Evolutionary conservation across 2,329 filamentous ascomycete species (phyloP).

Genomic region (Fusarium chaquense): DNA sequence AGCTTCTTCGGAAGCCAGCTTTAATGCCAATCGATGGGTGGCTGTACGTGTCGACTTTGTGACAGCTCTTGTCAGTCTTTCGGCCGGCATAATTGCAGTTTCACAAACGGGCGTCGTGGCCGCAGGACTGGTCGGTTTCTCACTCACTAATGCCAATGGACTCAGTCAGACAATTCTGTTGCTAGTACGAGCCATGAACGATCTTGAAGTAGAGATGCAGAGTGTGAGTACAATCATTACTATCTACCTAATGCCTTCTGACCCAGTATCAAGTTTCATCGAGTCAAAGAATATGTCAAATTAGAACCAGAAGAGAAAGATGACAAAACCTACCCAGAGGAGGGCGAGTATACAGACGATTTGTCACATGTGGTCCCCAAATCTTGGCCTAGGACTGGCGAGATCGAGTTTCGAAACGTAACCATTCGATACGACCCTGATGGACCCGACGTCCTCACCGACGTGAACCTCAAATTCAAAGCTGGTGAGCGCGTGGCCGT

Average conservation of each 20-base stretch:
- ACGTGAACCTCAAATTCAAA: conserved; percentile 63
- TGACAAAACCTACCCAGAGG: conserved; percentile 55
- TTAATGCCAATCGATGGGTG: conserved; percentile 70
- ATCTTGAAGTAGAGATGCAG: conserved; percentile 68
- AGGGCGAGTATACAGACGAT: conserved; percentile 57
- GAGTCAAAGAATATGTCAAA: conserved; percentile 62
- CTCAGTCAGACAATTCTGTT: conserved; percentile 64
- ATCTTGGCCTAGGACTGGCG: conserved; percentile 60
- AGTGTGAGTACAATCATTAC: conserved; percentile 56
- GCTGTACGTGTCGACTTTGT: conserved; percentile 66
- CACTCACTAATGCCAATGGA: conserved; percentile 66
- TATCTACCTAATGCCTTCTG: conserved; percentile 14
- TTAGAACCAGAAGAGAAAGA: conserved; percentile 58
- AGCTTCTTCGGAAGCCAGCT: conserved; percentile 62
- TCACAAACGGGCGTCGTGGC: conserved; percentile 60
- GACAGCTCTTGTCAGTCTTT: conserved; percentile 64
- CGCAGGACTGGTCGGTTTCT: conserved; percentile 68
- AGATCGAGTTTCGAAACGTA: conserved; percentile 64
- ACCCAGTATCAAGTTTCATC: conserved; percentile 56
- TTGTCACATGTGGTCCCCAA: conserved; percentile 55
- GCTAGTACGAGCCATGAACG: conserved; percentile 66
- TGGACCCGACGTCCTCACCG: conserved; percentile 62
- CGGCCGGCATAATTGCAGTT: conserved; percentile 65
- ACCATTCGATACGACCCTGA: conserved; percentile 62
- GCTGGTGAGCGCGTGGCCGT: conserved; percentile 83